Evolutionary conservation across 352 stramenopile genomes (phyloP).

Genomic region (Pythium coloratum): DNA sequence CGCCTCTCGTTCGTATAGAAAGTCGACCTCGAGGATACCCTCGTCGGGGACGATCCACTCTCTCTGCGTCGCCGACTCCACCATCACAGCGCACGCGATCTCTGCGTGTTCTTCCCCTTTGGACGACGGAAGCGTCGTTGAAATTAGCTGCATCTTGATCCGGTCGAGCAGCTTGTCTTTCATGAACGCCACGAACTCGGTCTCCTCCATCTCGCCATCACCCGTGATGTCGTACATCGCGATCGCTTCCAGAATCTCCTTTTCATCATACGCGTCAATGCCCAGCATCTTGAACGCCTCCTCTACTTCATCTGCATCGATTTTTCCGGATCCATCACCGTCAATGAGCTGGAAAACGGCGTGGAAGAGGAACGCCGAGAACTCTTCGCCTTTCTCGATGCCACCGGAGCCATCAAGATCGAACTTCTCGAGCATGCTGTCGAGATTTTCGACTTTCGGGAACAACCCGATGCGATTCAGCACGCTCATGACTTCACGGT

Average conservation of each 20-base stretch:
- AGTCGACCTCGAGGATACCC: conserved; percentile 70
- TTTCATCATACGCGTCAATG: conserved; percentile 54
- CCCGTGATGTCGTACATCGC: conserved; percentile 72
- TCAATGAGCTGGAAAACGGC: conserved; percentile 81
- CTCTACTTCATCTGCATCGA: conserved; percentile 73
- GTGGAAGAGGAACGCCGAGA: conserved; percentile 71
- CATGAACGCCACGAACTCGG: conserved; percentile 85
- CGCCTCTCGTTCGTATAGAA: conserved; percentile 76
- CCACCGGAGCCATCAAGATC: conserved; percentile 55
- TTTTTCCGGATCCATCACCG: conserved; percentile 66
- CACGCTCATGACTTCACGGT: conserved; percentile 55
- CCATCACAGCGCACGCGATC: conserved; percentile 30
- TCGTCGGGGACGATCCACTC: conserved; percentile 66
- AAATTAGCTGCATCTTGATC: conserved; percentile 49
- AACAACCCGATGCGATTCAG: conserved; percentile 71
- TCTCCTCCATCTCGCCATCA: conserved; percentile 78
- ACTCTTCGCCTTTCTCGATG: conserved; percentile 52
- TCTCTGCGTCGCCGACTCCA: conserved; percentile 57
- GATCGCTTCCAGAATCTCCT: conserved; percentile 66
- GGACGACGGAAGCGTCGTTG: background rate
- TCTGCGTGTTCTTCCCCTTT: background rate
- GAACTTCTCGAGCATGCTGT: conserved; percentile 43
- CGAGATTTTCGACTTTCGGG: conserved; percentile 48
- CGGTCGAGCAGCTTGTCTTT: conserved; percentile 58
- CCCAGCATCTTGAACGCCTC: conserved; percentile 74